Conservation (phyloP, 2,329 filamentous ascomycete genomes). For the Madurella fahalii region DNA sequence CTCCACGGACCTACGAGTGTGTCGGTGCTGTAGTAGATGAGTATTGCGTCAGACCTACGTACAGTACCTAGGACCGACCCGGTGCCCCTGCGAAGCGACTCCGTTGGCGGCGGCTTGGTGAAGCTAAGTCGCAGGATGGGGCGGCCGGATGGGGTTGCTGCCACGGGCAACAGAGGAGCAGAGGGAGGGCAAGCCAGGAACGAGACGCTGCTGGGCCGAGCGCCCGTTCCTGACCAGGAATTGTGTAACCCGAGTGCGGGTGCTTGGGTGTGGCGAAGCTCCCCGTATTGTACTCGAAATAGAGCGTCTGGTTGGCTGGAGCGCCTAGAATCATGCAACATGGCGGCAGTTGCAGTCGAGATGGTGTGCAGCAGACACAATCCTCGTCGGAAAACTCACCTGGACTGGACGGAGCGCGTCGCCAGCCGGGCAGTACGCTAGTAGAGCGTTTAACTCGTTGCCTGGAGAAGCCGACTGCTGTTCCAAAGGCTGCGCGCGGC, state of each 20-base stretch:
- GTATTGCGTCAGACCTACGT: too few relatives aligned
- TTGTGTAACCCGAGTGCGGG: neutral
- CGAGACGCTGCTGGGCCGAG: neutral
- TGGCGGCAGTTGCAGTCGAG: slow-evolving; percentile 19
- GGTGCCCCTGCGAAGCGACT: too few relatives aligned
- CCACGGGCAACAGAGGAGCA: slow-evolving; percentile 7
- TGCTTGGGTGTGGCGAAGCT: slow-evolving; percentile 19
- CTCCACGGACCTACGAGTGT: too few relatives aligned
- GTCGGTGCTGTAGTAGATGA: too few relatives aligned
- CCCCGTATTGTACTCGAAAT: slow-evolving; percentile 7
- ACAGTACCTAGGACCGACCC: too few relatives aligned
- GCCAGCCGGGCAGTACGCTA: slow-evolving; percentile 7
- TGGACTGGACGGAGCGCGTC: neutral
- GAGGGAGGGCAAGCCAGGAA: slow-evolving; percentile 1
- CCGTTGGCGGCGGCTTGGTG: too few relatives aligned
- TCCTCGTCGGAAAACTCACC: neutral
- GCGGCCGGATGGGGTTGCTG: slow-evolving; percentile 1
- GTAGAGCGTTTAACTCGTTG: slow-evolving; percentile 3
- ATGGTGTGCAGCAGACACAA: slow-evolving; percentile 17
- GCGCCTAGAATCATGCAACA: slow-evolving; percentile 18
- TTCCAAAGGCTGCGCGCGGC: neutral
- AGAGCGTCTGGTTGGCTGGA: slow-evolving; percentile 21
- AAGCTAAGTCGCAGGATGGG: too few relatives aligned
- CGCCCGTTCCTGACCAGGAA: neutral
- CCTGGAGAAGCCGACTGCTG: slow-evolving; percentile 1